Base-by-base conservation (phyloP, 2,329 filamentous ascomycete genomes). In the Fusarium veterinarium region DNA sequence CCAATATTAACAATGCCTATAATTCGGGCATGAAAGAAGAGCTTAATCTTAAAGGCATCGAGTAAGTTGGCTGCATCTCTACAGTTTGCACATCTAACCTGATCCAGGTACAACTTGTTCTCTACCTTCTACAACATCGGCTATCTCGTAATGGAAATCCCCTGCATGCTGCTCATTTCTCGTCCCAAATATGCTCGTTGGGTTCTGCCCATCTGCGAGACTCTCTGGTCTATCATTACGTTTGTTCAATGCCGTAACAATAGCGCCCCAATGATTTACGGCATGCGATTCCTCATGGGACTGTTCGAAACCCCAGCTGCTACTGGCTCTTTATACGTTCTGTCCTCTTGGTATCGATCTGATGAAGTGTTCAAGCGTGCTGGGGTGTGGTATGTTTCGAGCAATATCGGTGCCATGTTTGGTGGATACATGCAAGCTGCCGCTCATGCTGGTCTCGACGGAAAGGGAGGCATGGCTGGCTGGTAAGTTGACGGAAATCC, bases 361-460 rank as follows among this genome's bases (percentile, higher is more conserved):
- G 72, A 76, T 9, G 80, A 82, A n/a, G 78, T 83, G 0, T 87
- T 85, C 67, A 88, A 88, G 72, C 82, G 86, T 8, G 84, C 85
- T 0, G 85, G 85, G 0, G 81, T 86, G 2, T 88, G 86, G 82
- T 88, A 82, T 37, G 81, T 86, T 3, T 75, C 72, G 3, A 72
- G 63, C 30, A 75, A 73, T 20, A 62, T 75, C 10, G 74, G 70
- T 11, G 65, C 67, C 6, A 58, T 59, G 14, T 72, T 75, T 41
- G 72, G 41, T 44, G 74, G 74, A 1, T 73, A 75, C 9, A 63
- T 75, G 65, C 68, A 75, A 40, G 72, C 72, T 25, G 72, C 67
- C 17, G 72, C 70, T 20, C 44, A 73, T 38, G 62, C 61, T 23
- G 60, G 60, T 10, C 65, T 75, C 5, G 60, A 72, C n/a, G 73